These are phyloP conservation scores for Cladophialophora bantiana DNA, from an alignment of 2,329 filamentous ascomycete species.

Conservation along the genomic window DNA sequence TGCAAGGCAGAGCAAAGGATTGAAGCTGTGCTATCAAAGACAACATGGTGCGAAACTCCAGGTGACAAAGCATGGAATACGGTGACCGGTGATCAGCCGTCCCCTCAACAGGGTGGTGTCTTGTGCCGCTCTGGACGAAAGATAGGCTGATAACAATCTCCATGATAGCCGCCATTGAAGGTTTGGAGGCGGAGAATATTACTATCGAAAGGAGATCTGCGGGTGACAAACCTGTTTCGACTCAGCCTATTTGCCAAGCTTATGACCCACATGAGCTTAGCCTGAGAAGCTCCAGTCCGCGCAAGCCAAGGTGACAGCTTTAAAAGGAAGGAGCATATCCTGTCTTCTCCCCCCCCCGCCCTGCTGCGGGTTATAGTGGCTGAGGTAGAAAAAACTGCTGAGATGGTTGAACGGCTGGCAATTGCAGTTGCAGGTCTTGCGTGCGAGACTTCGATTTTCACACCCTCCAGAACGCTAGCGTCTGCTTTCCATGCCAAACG, in stretches of 20 bases:
- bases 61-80: constrained; percentile 1
- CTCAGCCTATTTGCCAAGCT: not conserved
- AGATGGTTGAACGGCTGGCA: not conserved
- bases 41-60: not conserved
- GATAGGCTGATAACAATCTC: constrained; percentile 7
- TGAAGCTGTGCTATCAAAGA: not conserved
- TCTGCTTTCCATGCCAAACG: constrained; percentile 16
- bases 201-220: not conserved
- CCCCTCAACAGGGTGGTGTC: constrained; percentile 16
- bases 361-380: not conserved
- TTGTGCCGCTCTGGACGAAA: not conserved
- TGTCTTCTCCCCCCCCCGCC: not conserved
- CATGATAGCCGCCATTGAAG: not conserved
- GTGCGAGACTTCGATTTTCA: constrained; percentile 15
- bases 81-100: not conserved
- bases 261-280: constrained; percentile 1
- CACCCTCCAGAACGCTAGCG: constrained; percentile 11
- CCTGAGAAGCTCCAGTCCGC: not conserved
- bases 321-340: constrained; percentile 4
- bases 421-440: constrained; percentile 18
- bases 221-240: not conserved
- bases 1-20: not conserved
- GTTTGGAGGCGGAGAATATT: constrained; percentile 3
- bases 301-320: not conserved
- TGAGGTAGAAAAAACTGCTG: not conserved